Conservation (phyloP, 345 rosid genomes). For the Gossypium raimondii region DNA sequence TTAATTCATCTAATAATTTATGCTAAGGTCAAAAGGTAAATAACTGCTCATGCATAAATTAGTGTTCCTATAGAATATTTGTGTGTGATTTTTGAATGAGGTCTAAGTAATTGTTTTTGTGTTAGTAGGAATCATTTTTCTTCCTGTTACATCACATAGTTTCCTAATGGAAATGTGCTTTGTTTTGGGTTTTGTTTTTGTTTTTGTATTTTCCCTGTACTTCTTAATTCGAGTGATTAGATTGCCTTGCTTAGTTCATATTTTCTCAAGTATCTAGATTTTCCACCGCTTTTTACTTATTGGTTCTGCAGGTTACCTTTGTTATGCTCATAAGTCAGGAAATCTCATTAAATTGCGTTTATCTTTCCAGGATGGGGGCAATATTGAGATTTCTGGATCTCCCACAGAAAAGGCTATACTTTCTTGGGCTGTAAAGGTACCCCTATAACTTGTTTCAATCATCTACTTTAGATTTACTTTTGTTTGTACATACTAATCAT, state of each 20-base stretch:
- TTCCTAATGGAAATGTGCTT: neutral
- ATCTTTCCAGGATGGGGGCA: constrained; percentile 69
- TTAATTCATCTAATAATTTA: constrained; percentile 4
- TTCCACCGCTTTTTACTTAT: neutral
- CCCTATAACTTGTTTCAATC: constrained; percentile 6
- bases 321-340: neutral
- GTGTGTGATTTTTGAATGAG: neutral
- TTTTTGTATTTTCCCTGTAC: neutral
- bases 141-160: neutral
- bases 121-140: neutral
- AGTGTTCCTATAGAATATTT: neutral
- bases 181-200: neutral
- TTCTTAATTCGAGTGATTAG: neutral
- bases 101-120: neutral
- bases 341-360: constrained; percentile 14
- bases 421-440: constrained; percentile 90
- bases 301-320: neutral
- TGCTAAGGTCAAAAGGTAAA: neutral
- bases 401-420: constrained; percentile 98
- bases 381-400: constrained; percentile 79
- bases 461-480: constrained; percentile 8
- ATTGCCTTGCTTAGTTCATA: neutral
- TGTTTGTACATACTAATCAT: constrained; percentile 16
- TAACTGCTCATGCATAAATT: neutral
- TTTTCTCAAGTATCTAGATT: neutral